phyloP scores from a whole-genome alignment of 257 asterid genomes.

The Nicotiana noctiflora region DNA sequence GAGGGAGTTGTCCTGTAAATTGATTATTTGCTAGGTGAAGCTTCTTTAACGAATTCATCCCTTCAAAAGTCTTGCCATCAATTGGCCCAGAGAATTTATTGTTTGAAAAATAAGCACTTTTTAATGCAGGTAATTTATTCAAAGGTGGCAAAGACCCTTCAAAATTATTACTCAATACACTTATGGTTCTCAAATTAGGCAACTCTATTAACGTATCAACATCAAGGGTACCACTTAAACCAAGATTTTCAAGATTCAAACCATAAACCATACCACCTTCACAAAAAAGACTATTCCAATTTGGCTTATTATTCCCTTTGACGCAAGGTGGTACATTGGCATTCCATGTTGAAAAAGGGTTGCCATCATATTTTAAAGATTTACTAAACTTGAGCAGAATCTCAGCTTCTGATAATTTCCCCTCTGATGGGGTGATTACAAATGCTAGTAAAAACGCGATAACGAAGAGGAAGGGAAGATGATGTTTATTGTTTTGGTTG shows the following conservation, averaged over 20 bases:
- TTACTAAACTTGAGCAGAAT: conserved; percentile 35
- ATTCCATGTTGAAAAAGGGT: conserved; percentile 35
- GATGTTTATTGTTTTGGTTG: neutral
- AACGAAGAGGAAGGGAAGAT: neutral
- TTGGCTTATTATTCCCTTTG: conserved; percentile 11
- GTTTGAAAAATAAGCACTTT: conserved; percentile 39
- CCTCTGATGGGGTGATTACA: neutral
- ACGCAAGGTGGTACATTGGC: conserved; percentile 22
- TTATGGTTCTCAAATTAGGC: conserved; percentile 39
- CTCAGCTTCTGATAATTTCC: conserved; percentile 28
- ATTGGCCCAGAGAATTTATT: conserved; percentile 56
- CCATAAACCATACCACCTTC: conserved; percentile 52
- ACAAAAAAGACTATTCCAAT: conserved; percentile 45
- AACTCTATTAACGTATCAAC: conserved; percentile 42
- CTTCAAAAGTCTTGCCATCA: conserved; percentile 29
- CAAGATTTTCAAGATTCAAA: conserved; percentile 55
- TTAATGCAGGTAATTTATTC: conserved; percentile 27
- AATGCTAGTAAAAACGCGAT: conserved; percentile 3
- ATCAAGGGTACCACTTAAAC: conserved; percentile 52
- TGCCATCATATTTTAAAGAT: conserved; percentile 20
- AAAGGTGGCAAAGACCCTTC: conserved; percentile 53
- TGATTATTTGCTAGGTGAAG: conserved; percentile 51
- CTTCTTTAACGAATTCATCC: conserved; percentile 57
- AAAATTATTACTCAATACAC: conserved; percentile 53
- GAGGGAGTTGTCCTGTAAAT: conserved; percentile 54